Evolutionary conservation across 1,284 basidiomycete species (phyloP), one percentile per base, ranked within the genome.

Genomic region (Ganoderma sp.): DNA sequence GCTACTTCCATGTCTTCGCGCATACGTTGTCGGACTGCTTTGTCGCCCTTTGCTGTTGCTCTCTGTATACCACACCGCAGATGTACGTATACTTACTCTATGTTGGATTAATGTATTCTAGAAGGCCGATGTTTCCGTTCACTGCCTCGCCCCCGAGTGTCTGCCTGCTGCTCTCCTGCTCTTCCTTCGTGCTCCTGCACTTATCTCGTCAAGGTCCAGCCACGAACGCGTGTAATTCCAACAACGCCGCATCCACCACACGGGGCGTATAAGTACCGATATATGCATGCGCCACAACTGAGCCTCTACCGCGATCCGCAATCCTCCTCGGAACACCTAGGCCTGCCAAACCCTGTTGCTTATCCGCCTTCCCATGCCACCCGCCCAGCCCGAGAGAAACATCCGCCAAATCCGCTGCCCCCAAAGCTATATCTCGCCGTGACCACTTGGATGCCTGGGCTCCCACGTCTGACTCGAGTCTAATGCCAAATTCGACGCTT

Each of bases 71-170:
- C 56, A 58, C n/a, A 22, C 28, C n/a, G 19, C 17, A 58, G 32
- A 37, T 58, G 56, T 39, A 58, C 28, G 14, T 32, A 32, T 32
- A 32, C 32, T 32, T 32, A 32, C 34, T 39, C n/a, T 7, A 58
- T 58, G 56, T 14, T n/a, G 32, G 17, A 37, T n/a, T 57, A 57
- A 57, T 4, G 34, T 58, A 58, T 22, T 58, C 34, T 58, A 58
- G 56, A 58, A 34, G 19, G 6, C 28, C 39, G 22, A 58, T 58
- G 9, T n/a, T 58, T 22, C 37, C 37, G 15, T n/a, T 58, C n/a
- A 14, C 56, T 2, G 32, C 15, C 32, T 56, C 52, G 3, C 3
- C 15, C 8, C 32, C 1, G 14, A 9, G 32, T 50, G 22, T 4
- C 22, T 14, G 48, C 32, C 32, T 32, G 32, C 32, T n/a, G n/a